phyloP scores from a whole-genome alignment of 345 rosid species.

The Eutrema yunnanense region DNA sequence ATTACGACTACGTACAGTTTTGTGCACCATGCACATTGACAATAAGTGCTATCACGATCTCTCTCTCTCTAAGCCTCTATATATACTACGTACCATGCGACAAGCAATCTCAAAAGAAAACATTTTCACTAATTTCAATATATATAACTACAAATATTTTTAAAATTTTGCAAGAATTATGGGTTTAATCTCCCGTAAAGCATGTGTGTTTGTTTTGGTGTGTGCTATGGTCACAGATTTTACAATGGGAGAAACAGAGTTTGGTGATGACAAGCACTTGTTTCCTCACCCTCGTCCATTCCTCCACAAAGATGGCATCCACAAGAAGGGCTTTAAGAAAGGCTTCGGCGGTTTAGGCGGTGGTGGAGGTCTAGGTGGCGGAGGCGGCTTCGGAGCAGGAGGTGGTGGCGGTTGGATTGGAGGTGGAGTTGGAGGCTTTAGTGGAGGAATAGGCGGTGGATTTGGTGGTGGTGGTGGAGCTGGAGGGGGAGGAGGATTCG shows the following conservation, averaged over 20 bases:
- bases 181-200: constrained; percentile 4
- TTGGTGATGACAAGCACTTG: constrained; percentile 22
- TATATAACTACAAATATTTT: not conserved
- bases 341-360: constrained; percentile 16
- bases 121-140: not conserved
- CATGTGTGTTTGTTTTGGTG: constrained; percentile 20
- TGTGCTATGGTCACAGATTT: constrained; percentile 13
- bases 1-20: not conserved
- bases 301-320: constrained; percentile 19
- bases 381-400: constrained; percentile 28
- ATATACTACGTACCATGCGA: not conserved
- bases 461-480: constrained; percentile 8
- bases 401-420: constrained; percentile 29
- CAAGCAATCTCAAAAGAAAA: not conserved
- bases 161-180: not conserved
- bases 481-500: constrained; percentile 4
- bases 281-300: constrained; percentile 27
- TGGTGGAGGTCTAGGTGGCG: constrained; percentile 18
- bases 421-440: constrained; percentile 26
- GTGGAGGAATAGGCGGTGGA: constrained; percentile 24
- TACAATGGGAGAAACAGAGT: constrained; percentile 9
- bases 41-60: not conserved
- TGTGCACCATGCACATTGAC: not conserved
- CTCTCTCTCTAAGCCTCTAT: not conserved
- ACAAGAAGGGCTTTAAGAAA: constrained; percentile 29